Conservation (phyloP, 2,329 filamentous ascomycete species). For the Corniculantispora saksenae region DNA sequence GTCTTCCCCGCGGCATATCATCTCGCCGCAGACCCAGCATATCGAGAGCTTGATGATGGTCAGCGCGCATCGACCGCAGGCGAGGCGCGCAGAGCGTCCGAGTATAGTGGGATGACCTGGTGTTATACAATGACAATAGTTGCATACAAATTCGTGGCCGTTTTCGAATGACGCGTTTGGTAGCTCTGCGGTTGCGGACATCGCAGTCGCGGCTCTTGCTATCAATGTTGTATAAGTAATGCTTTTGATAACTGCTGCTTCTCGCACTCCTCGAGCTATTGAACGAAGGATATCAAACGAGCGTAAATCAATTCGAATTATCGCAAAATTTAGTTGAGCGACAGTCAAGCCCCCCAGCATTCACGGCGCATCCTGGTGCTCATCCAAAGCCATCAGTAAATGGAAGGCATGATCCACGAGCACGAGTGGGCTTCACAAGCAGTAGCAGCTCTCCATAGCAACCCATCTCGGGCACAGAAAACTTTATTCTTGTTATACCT, state of each 20-base stretch:
- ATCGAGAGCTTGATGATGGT: conserved; percentile 55
- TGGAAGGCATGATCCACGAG: background rate
- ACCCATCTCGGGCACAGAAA: background rate
- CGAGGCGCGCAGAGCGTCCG: conserved; percentile 49
- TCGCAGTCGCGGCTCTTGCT: background rate
- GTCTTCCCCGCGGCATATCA: conserved; percentile 54
- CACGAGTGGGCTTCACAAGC: background rate
- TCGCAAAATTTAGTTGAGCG: background rate
- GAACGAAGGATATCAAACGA: background rate
- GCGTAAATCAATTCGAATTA: background rate
- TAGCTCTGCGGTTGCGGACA: background rate
- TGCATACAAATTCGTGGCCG: conserved; percentile 50
- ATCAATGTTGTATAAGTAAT: background rate
- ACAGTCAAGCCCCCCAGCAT: no score
- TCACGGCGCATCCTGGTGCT: no score
- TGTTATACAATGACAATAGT: conserved; percentile 53
- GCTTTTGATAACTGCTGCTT: background rate
- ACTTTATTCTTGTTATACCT: background rate
- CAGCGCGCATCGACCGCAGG: conserved; percentile 49
- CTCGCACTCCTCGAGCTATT: background rate
- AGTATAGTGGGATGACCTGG: conserved; percentile 41
- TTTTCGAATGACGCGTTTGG: background rate
- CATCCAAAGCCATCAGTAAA: no score
- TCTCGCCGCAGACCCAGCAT: conserved; percentile 59
- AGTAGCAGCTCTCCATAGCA: background rate